Evolutionary conservation across 768 basidiomycete genomes (phyloP), one percentile per base, ranked within the genome.

Genomic region (Daedaleopsis nitida): DNA sequence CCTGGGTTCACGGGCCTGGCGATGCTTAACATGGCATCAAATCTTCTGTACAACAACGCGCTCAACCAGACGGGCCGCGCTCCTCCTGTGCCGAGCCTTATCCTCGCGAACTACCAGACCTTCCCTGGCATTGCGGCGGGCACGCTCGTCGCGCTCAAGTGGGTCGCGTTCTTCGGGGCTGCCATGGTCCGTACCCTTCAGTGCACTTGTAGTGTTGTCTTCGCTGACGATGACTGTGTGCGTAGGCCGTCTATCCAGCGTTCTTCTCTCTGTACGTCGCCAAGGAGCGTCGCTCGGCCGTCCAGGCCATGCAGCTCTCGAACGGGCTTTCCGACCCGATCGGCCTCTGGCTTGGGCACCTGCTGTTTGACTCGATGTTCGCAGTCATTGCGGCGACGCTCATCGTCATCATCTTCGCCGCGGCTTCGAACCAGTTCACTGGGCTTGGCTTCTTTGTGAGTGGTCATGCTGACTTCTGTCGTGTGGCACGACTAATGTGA

Each of bases 291-390:
- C 80, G 84, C 2, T 83, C 86, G 0, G 84, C 85, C 2, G 88
- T 92, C 0, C 89, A 92, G 69, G 87, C 90, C 2, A 93, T 92
- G 88, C 91, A 92, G 68, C 76, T 88, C 38, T 89, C 87, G 38
- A 91, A 92, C 70, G 91, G 91, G 1, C 72, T 92, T 27, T 80
- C 85, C 1, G 78, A 91, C 66, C 86, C 88, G 19, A 71, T 85
- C 51, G 89, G 87, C 3, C 75, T 92, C 47, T 91, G 90, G 89
- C 75, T 93, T 3, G 91, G 91, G 3, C 91, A 93, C 72, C 78
- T 92, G 16, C 75, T 88, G 68, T 91, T 89, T 72, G 91, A 93
- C 67, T 78, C 83, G 9, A 78, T 88, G 11, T 80, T 83, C 60
- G 80, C 83, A 4, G 65, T 87, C 16, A 72, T 87, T n/a, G 70